These are phyloP conservation scores for Ascoidea tarda DNA, from an alignment of 805 yeast species.

Conservation along the genomic window DNA sequence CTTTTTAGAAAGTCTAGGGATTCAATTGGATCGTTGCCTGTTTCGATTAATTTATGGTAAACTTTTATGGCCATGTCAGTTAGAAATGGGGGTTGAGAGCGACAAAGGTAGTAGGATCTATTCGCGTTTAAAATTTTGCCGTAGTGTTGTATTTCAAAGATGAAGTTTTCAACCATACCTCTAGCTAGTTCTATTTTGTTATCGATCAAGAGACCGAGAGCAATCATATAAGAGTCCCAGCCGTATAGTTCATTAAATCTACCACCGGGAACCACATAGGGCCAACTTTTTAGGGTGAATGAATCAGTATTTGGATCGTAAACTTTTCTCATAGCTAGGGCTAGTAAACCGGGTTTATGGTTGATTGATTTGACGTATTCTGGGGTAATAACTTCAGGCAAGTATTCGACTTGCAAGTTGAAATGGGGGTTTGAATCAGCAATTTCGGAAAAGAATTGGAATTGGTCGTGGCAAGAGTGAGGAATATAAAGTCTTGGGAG, in stretches of 20 bases:
- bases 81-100: conserved; percentile 94
- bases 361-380: conserved; percentile 67
- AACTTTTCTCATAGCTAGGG: conserved; percentile 53
- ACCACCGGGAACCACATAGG: conserved; percentile 95
- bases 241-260: conserved; percentile 94
- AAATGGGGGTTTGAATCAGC: conserved; percentile 39
- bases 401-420: conserved; percentile 53
- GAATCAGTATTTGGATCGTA: conserved; percentile 33
- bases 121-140: conserved; percentile 92
- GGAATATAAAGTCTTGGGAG: conserved; percentile 75
- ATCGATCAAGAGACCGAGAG: conserved; percentile 66
- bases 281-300: conserved; percentile 43
- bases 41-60: conserved; percentile 34
- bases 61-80: conserved; percentile 81
- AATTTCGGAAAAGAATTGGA: conserved; percentile 44
- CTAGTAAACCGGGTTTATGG: conserved; percentile 72
- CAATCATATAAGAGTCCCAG: conserved; percentile 94
- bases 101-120: conserved; percentile 75
- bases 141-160: conserved; percentile 79
- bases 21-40: conserved; percentile 29
- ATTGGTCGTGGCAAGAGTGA: conserved; percentile 52
- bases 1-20: conserved; percentile 49
- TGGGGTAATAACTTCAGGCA: conserved; percentile 66
- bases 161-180: conserved; percentile 87
- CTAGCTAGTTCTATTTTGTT: conserved; percentile 55